Percentiles rank a stretch among this genome's conserved stretches.
Conservation (phyloP, 1,284 basidiomycete species). For the Takashimella koratensis region DNA sequence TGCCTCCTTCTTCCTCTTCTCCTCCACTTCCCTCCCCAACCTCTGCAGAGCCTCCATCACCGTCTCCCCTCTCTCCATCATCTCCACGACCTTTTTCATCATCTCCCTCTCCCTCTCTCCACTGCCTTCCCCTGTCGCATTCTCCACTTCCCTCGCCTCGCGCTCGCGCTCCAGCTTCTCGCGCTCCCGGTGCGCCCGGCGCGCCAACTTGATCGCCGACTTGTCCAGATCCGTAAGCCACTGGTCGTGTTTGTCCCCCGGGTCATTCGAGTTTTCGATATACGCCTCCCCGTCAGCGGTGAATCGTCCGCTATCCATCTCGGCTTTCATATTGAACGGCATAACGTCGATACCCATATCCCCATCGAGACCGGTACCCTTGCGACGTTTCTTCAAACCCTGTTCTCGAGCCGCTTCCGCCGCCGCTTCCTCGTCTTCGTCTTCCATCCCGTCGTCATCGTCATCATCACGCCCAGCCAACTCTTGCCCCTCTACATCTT, state of each 20-base stretch:
- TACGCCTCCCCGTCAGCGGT: constrained; percentile 83
- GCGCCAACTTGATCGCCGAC: constrained; percentile 67
- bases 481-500: constrained; percentile 94
- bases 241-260: constrained; percentile 83
- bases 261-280: constrained; percentile 74
- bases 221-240: constrained; percentile 93
- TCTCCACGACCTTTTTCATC: constrained; percentile 64
- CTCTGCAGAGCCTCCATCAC: constrained; percentile 86
- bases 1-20: constrained; percentile 48
- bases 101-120: constrained; percentile 61
- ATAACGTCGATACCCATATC: constrained; percentile 92
- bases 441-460: constrained; percentile 51
- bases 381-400: constrained; percentile 2
- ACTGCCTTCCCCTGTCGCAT: constrained; percentile 50
- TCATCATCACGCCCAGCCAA: constrained; percentile 74
- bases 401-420: constrained; percentile 21
- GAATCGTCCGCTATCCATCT: constrained; percentile 97
- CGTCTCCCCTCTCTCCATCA: constrained; percentile 84
- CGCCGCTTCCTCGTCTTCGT: constrained; percentile 53
- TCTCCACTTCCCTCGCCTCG: constrained; percentile 56
- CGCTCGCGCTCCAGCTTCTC: constrained; percentile 66
- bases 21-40: constrained; percentile 69
- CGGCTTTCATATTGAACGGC: constrained; percentile 97
- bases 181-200: constrained; percentile 65
- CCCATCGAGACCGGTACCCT: constrained; percentile 28